These are phyloP conservation scores for Leccinum variicolor DNA, from an alignment of 768 basidiomycete genomes.

Conservation along the genomic window DNA sequence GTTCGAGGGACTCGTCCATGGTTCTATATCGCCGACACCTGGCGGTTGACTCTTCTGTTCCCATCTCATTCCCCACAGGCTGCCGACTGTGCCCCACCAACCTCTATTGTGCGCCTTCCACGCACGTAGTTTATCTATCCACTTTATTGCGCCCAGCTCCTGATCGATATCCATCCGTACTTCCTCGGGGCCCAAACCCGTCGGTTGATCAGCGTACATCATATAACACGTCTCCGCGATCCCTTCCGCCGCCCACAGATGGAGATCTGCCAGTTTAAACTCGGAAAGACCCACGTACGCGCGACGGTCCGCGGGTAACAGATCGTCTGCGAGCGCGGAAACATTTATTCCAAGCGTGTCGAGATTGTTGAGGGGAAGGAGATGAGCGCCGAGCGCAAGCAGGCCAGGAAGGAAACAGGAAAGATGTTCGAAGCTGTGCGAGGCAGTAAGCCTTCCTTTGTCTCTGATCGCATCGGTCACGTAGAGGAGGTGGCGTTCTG, in stretches of 20 bases:
- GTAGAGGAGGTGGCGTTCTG: too few species aligned
- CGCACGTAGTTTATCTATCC: neutral
- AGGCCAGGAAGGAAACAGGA: constrained; percentile 78
- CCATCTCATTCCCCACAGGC: too few species aligned
- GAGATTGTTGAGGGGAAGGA: constrained; percentile 55
- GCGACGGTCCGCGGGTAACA: constrained; percentile 14
- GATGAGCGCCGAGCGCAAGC: constrained; percentile 66
- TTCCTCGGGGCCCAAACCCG: constrained; percentile 64
- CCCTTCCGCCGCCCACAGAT: constrained; percentile 73
- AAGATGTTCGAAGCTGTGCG: constrained; percentile 63
- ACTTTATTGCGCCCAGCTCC: neutral
- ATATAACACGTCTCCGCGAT: constrained; percentile 70
- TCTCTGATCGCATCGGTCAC: constrained; percentile 42
- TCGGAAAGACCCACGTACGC: constrained; percentile 37
- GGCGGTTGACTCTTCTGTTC: constrained; percentile 41
- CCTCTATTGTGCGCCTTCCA: neutral
- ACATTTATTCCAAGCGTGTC: constrained; percentile 44
- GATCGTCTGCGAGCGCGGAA: constrained; percentile 29
- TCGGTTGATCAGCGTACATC: constrained; percentile 66
- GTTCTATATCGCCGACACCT: constrained; percentile 41
- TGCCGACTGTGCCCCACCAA: neutral
- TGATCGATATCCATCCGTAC: neutral
- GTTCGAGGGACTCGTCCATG: constrained; percentile 15
- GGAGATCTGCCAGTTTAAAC: constrained; percentile 55
- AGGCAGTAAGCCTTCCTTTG: constrained; percentile 29